A percentile compares a stretch with the other conserved stretches of the same genome.
phyloP scores from a whole-genome alignment of 768 basidiomycete genomes.

The Xerocomus potaroensis region DNA sequence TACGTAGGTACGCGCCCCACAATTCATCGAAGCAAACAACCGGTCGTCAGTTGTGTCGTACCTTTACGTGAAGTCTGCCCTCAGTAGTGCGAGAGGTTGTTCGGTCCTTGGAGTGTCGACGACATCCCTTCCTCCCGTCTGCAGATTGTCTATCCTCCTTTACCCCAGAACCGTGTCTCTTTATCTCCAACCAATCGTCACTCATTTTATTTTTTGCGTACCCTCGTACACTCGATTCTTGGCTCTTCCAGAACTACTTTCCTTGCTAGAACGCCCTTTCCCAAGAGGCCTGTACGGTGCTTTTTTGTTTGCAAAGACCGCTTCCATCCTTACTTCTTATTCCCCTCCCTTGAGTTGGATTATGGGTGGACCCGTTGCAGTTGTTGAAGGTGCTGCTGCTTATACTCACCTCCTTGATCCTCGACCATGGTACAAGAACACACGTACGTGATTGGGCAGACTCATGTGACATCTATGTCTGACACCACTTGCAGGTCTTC shows the following conservation, averaged over 20 bases:
- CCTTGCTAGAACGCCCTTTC: no score
- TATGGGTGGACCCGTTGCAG: conserved; percentile 54
- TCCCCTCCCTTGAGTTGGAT: conserved; percentile 13
- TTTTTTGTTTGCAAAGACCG: neutral
- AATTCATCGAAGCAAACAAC: neutral
- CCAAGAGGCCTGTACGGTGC: no score
- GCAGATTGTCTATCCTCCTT: neutral
- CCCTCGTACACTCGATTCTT: neutral
- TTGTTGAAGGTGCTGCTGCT: conserved; percentile 29
- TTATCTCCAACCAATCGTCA: neutral
- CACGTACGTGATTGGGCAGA: conserved; percentile 33
- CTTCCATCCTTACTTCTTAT: neutral
- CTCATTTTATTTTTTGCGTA: conserved; percentile 5
- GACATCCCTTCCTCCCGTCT: neutral
- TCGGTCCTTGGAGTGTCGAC: neutral
- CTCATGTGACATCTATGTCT: neutral
- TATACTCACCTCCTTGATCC: conserved; percentile 56
- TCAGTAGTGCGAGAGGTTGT: neutral
- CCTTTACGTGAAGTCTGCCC: neutral
- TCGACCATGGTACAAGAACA: conserved; percentile 69
- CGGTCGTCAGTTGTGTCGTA: neutral
- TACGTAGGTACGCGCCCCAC: neutral
- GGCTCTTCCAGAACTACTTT: neutral
- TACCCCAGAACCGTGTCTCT: neutral
- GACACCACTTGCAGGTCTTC: conserved; percentile 37